Conservation (phyloP, 2,329 filamentous ascomycete genomes). For the Thermomyces lanuginosus region DNA sequence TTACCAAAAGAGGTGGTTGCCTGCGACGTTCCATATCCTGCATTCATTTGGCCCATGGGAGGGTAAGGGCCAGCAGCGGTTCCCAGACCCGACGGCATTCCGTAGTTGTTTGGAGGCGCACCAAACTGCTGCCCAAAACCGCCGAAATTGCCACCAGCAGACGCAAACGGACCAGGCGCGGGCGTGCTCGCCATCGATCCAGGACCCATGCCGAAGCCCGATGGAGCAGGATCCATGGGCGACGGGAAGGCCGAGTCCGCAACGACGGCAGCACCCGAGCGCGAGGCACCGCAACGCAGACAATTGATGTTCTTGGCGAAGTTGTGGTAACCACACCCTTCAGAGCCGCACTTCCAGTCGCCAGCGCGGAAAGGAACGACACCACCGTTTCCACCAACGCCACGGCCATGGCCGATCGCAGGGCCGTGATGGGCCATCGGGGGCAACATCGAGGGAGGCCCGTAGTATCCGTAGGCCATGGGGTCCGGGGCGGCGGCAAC, state of each 20-base stretch:
- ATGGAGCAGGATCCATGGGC: conserved; percentile 72
- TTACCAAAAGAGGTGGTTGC: conserved; percentile 81
- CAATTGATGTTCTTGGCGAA: conserved; percentile 99
- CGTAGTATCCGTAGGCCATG: conserved; percentile 49
- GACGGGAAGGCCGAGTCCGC: conserved; percentile 85
- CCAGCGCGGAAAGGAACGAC: conserved; percentile 94
- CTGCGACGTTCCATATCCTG: conserved; percentile 66
- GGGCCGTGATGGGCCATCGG: conserved; percentile 48
- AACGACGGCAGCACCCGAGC: conserved; percentile 82
- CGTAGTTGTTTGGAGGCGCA: conserved; percentile 67
- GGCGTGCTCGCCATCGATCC: conserved; percentile 74
- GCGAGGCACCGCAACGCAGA: conserved; percentile 85
- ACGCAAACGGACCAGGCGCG: conserved; percentile 59
- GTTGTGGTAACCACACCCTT: conserved; percentile 96
- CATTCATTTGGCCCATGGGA: conserved; percentile 50
- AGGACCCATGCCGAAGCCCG: conserved; percentile 70
- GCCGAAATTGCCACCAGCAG: conserved; percentile 51
- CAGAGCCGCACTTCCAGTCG: conserved; percentile 97
- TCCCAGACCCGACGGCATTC: conserved; percentile 68
- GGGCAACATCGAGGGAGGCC: conserved; percentile 64
- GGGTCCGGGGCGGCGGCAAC: conserved; percentile 65
- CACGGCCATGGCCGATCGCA: conserved; percentile 39
- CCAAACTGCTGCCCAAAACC: conserved; percentile 65
- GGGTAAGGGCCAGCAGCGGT: conserved; percentile 66
- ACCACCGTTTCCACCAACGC: conserved; percentile 56